Evolutionary conservation across 768 basidiomycete species (phyloP).

Genomic region (Leccinum obscurum): DNA sequence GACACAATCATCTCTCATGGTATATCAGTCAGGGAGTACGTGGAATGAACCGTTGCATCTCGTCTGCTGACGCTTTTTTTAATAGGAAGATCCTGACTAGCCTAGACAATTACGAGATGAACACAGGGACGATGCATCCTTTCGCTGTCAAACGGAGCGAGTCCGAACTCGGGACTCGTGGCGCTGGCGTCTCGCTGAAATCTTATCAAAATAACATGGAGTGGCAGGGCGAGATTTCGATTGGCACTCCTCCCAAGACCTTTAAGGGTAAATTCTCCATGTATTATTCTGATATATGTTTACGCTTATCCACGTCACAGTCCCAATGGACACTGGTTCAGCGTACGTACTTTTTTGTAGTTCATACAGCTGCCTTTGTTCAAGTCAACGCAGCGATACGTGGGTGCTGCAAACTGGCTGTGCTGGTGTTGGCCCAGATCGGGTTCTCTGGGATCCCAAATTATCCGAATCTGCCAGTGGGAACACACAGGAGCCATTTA

Average conservation of each 20-base stretch:
- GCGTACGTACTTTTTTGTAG: neutral
- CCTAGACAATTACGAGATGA: neutral
- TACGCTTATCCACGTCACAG: neutral
- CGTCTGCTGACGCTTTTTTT: neutral
- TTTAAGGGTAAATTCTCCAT: neutral
- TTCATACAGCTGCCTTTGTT: neutral
- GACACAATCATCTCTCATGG: neutral
- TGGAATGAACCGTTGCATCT: neutral
- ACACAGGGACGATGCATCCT: neutral
- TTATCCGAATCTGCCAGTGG: neutral
- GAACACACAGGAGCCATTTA: neutral
- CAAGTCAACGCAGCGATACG: neutral
- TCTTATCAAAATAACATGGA: neutral
- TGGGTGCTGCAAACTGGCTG: neutral
- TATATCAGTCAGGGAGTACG: neutral
- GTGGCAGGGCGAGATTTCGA: neutral
- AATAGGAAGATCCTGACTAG: neutral
- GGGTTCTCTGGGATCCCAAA: neutral
- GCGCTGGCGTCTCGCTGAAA: neutral
- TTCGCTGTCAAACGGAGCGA: neutral
- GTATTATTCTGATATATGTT: neutral
- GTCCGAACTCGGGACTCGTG: neutral
- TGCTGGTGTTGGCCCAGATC: neutral
- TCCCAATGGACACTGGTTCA: neutral
- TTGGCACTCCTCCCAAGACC: neutral